Conservation (phyloP, 352 stramenopile species). For the Globisporangium abappressorium region DNA sequence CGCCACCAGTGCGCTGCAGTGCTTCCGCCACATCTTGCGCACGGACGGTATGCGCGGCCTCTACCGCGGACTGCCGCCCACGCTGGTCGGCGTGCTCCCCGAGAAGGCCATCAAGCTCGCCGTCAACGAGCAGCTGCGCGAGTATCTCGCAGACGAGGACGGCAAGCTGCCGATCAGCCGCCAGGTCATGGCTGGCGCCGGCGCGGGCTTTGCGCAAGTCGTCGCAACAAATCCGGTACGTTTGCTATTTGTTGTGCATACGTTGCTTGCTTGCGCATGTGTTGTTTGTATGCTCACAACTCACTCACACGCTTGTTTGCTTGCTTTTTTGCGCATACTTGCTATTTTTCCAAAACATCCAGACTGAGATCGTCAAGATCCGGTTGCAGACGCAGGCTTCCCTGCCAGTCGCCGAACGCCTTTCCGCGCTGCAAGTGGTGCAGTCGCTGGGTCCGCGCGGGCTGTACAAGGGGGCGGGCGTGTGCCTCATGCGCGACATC, state of each 20-base stretch:
- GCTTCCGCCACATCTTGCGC: slow-evolving; percentile 66
- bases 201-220: slow-evolving; percentile 78
- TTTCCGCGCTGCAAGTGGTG: slow-evolving; percentile 57
- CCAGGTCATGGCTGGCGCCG: slow-evolving; percentile 65
- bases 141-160: slow-evolving; percentile 59
- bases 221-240: slow-evolving; percentile 84
- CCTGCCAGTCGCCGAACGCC: slow-evolving; percentile 56
- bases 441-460: slow-evolving; percentile 70
- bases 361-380: slow-evolving; percentile 93
- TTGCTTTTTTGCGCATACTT: slow-evolving; percentile 8
- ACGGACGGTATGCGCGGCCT: slow-evolving; percentile 66
- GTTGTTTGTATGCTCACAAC: slow-evolving; percentile 3
- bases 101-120: slow-evolving; percentile 92
- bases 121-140: slow-evolving; percentile 90
- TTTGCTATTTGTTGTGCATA: slow-evolving; percentile 7
- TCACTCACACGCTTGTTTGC: neutral
- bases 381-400: slow-evolving; percentile 85
- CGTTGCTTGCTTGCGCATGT: neutral
- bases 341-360: neutral
- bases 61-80: slow-evolving; percentile 76
- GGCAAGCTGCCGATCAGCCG: slow-evolving; percentile 55
- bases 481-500: slow-evolving; percentile 90
- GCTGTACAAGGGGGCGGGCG: slow-evolving; percentile 82
- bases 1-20: slow-evolving; percentile 53
- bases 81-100: slow-evolving; percentile 78